Evolutionary conservation across 768 basidiomycete species (phyloP), one percentile per base, ranked within the genome.

Genomic region (Clavulina sp.): DNA sequence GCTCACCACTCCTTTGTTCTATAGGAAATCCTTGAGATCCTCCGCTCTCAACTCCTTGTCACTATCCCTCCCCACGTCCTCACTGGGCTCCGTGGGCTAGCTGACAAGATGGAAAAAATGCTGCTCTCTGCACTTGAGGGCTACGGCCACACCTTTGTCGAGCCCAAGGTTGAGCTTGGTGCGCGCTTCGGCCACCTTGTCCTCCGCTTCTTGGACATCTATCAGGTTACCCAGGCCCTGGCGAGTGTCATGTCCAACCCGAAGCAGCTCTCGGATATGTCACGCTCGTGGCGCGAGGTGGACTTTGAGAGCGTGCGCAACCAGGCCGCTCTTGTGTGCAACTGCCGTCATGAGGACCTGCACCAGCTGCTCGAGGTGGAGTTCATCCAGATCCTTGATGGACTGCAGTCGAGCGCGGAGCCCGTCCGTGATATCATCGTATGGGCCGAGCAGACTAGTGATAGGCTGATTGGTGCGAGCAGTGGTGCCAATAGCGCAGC

Each of bases 221-320:
- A 84, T 62, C 87, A 89, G 65, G 85, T 91, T 50, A 87, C 86
- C 0, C 85, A 88, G 60, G 87, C 87, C 13, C 69, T 91, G 50
- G 81, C 76, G 58, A 85, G 84, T n/a, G 85, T 91, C 53, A 73
- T 89, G 48, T 84, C 81, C 32, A 88, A 85, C 63, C 81, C 78
- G 65, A 86, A 86, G 63, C 84, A 87, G 61, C 72, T 88, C 54
- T 62, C 70, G 3, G 86, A 89, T 56, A 88, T 91, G 84, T 80
- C 81, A 47, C 73, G 80, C 52, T 85, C 87, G 23, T 91, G 88
- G 86, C 71, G 75, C 55, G 84, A 83, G 64, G 77, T 91, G 41
- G 84, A 91, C 62, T 89, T 91, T 58, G 85, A 89, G 63, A 85
- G 84, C 28, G 84, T 91, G 51, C 76, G 86, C 55, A 89, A 91